These are phyloP conservation scores for Ilyonectria sp. DNA, from an alignment of 2,329 filamentous ascomycete genomes.

Conservation along the genomic window DNA sequence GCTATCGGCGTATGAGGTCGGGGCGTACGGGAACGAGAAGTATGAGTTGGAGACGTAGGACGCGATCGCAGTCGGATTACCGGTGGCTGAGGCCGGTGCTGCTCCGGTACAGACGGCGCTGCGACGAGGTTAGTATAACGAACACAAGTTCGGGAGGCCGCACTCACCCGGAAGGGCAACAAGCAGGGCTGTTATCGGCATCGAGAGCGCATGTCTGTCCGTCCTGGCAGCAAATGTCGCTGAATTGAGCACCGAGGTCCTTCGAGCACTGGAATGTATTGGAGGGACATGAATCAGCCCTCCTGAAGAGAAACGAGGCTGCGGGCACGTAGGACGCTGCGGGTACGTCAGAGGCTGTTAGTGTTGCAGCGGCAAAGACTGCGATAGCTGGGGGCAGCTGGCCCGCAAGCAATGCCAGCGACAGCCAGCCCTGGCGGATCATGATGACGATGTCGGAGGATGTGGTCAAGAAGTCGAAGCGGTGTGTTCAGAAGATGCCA, in stretches of 20 bases:
- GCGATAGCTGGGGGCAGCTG: constrained; percentile 33
- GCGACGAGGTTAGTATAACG: constrained; percentile 34
- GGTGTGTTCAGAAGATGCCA: constrained; percentile 2
- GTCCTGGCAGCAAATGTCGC: constrained; percentile 65
- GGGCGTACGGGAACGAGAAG: constrained; percentile 73
- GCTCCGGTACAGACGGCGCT: constrained; percentile 71
- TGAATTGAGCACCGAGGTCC: constrained; percentile 62
- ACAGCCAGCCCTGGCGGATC: constrained; percentile 40
- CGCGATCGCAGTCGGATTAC: constrained; percentile 54
- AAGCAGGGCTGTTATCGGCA: constrained; percentile 64
- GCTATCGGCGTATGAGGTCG: constrained; percentile 66
- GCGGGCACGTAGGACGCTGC: constrained; percentile 42
- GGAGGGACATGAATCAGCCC: constrained; percentile 59
- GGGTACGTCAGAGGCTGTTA: constrained; percentile 41
- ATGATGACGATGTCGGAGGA: constrained; percentile 34
- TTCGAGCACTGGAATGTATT: constrained; percentile 67
- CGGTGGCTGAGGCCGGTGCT: constrained; percentile 59
- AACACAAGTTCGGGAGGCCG: neutral
- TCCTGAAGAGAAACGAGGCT: constrained; percentile 43
- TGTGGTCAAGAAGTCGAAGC: constrained; percentile 5
- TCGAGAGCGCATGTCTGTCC: constrained; percentile 68
- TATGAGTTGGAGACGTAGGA: constrained; percentile 71
- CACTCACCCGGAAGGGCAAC: constrained; percentile 67
- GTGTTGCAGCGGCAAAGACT: constrained; percentile 37
- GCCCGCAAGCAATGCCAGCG: constrained; percentile 40